phyloP scores from a whole-genome alignment of 345 rosid species.

The Boechera stricta region DNA sequence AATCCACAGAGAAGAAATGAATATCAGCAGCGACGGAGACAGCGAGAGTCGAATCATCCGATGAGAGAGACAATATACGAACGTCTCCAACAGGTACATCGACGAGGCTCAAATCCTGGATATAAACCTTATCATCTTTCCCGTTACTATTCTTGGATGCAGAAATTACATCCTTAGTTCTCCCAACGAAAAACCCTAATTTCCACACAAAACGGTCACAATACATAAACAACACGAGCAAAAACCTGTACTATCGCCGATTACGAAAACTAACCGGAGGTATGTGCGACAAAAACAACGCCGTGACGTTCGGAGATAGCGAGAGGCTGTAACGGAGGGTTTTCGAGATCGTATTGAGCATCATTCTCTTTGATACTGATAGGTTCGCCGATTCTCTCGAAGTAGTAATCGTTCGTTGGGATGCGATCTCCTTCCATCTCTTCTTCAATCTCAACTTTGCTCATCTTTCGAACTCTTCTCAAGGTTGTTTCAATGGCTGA shows the following conservation, averaged over 20 bases:
- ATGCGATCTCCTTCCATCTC: constrained; percentile 68
- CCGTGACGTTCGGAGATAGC: constrained; percentile 64
- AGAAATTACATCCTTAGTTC: constrained; percentile 72
- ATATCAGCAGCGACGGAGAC: constrained; percentile 58
- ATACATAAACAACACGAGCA: background rate
- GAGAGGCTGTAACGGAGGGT: constrained; percentile 76
- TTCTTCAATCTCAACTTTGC: constrained; percentile 50
- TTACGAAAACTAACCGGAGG: constrained; percentile 56
- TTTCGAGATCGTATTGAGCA: constrained; percentile 52
- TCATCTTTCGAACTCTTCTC: constrained; percentile 39
- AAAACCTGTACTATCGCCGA: constrained; percentile 18
- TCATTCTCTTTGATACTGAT: constrained; percentile 51
- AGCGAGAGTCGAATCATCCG: constrained; percentile 69
- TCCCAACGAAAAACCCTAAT: constrained; percentile 84
- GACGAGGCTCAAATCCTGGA: constrained; percentile 64
- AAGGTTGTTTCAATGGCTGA: constrained; percentile 21
- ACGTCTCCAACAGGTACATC: constrained; percentile 64
- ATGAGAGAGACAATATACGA: constrained; percentile 65
- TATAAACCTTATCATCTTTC: constrained; percentile 46
- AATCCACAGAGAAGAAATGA: constrained; percentile 63
- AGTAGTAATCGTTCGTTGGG: constrained; percentile 65
- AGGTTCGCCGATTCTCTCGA: constrained; percentile 71
- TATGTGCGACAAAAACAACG: constrained; percentile 70
- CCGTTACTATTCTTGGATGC: constrained; percentile 58
- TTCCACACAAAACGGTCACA: constrained; percentile 26